These are phyloP conservation scores for Lodderomyces orthopsilosis DNA, from an alignment of 1,139 yeast species.

Conservation along the genomic window DNA sequence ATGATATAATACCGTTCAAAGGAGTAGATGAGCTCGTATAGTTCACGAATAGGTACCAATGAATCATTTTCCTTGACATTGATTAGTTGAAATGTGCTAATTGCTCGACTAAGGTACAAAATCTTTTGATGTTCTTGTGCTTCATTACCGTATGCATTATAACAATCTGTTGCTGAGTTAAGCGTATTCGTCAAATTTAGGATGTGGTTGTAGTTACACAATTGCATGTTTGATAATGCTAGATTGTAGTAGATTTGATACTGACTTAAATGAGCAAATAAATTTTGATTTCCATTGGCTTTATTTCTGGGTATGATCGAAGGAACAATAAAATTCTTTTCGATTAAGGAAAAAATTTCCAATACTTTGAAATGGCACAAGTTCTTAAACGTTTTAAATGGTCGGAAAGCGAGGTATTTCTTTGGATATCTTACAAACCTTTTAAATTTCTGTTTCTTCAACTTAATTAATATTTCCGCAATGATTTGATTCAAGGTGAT, in stretches of 20 bases:
- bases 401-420: slow-evolving; percentile 17
- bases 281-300: slow-evolving; percentile 6
- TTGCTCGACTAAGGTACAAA: slow-evolving; percentile 31
- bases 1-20: slow-evolving; percentile 35
- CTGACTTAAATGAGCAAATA: slow-evolving; percentile 19
- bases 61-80: slow-evolving; percentile 23
- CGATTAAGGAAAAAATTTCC: slow-evolving; percentile 28
- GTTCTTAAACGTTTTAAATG: slow-evolving; percentile 26
- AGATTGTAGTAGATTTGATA: slow-evolving; percentile 35
- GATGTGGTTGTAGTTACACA: slow-evolving; percentile 37
- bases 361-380: slow-evolving; percentile 29
- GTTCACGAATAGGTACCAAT: slow-evolving; percentile 30
- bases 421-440: slow-evolving; percentile 20
- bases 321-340: slow-evolving; percentile 30
- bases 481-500: slow-evolving; percentile 30
- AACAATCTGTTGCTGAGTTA: slow-evolving; percentile 9
- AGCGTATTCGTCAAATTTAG: slow-evolving; percentile 20
- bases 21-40: slow-evolving; percentile 33
- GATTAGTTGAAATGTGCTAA: slow-evolving; percentile 37
- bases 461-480: slow-evolving; percentile 32
- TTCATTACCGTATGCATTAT: slow-evolving; percentile 17
- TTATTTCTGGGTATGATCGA: slow-evolving; percentile 15
- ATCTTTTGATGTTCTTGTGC: slow-evolving; percentile 34
- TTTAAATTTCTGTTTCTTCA: slow-evolving; percentile 25
- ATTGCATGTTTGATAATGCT: slow-evolving; percentile 31